Base-by-base conservation (phyloP, 1,284 basidiomycete genomes). In the Austroboletus rostrupii region DNA sequence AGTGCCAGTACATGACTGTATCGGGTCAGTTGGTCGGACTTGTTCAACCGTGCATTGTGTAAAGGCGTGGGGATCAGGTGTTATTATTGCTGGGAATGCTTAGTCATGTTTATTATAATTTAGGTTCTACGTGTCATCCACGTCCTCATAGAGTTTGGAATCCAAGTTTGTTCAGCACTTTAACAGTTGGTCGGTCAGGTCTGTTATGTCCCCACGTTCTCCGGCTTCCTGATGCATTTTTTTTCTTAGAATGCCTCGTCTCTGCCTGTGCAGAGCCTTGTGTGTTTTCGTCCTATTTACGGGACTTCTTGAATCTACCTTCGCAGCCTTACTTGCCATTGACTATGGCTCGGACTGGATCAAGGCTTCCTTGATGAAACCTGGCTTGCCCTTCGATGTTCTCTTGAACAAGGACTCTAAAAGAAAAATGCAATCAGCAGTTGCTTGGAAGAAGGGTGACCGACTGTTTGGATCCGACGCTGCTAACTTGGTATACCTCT, bases 341-440 rank as follows among this genome's bases (percentile, higher is more conserved):
- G 94, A 97, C 81, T 96, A 95, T 80, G 95, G 94, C 65, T 82
- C 90, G 37, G 94, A 97, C 72, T 93, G 85, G 77, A 96, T 93
- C 64, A 99, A 98, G 70, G 90, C 93, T 26, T 95, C 94, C 10
- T 76, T 99, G 54, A 90, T 99, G 80, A 96, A 96, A 65, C 96
- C 96, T 1, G 96, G 95, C 37, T 75, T 92, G 45, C 94, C 96
- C 1, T 97, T 99, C 62, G 96, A 99, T 70, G 92, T 99, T 29
- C 77, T 99, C 32, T 76, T 99, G 45, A 95, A 97, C 72, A 90
- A 92, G 66, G 96, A 98, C 69, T 96, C 92, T 37, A 98, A 97
- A 73, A 80, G 96, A 57, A 99, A 99, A 73, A 92, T 97, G 47
- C 87, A 90, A 60, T 84, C 90, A 20, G 83, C 87, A 2, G 90